Percentiles rank a stretch among this genome's conserved stretches.
Evolutionary conservation across 441 rosid species (phyloP).

Genomic region (Mallotus japonicus): DNA sequence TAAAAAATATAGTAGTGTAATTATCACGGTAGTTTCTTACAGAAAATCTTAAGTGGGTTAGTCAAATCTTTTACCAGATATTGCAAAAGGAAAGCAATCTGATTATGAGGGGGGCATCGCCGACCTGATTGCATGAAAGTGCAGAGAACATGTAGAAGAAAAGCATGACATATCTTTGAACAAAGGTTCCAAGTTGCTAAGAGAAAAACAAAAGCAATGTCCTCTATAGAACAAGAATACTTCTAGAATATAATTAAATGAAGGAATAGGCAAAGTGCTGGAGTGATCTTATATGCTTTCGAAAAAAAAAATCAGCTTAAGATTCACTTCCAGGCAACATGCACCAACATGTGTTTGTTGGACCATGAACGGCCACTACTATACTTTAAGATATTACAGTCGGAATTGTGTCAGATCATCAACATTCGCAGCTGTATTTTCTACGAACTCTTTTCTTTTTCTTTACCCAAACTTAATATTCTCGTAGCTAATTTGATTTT

Average conservation of each 20-base stretch:
- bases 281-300: slow-evolving; percentile 32
- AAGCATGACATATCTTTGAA: slow-evolving; percentile 42
- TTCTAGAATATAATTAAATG: slow-evolving; percentile 14
- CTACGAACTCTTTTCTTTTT: neutral
- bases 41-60: neutral
- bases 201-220: slow-evolving; percentile 30
- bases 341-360: slow-evolving; percentile 49
- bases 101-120: slow-evolving; percentile 26
- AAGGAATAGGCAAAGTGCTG: slow-evolving; percentile 19
- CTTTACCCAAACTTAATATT: neutral
- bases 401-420: slow-evolving; percentile 29
- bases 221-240: slow-evolving; percentile 32
- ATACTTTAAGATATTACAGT: slow-evolving; percentile 3
- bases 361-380: slow-evolving; percentile 27
- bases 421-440: neutral
- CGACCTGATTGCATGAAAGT: slow-evolving; percentile 23
- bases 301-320: slow-evolving; percentile 20
- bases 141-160: slow-evolving; percentile 36
- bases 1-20: neutral
- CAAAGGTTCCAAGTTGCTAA: slow-evolving; percentile 30
- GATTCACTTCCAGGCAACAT: slow-evolving; percentile 47
- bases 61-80: slow-evolving; percentile 27
- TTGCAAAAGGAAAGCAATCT: slow-evolving; percentile 13
- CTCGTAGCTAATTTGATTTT: neutral
- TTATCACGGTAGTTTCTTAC: neutral